Conservation (phyloP, 2,329 filamentous ascomycete genomes). For the Macrophomina phaseolina region DNA sequence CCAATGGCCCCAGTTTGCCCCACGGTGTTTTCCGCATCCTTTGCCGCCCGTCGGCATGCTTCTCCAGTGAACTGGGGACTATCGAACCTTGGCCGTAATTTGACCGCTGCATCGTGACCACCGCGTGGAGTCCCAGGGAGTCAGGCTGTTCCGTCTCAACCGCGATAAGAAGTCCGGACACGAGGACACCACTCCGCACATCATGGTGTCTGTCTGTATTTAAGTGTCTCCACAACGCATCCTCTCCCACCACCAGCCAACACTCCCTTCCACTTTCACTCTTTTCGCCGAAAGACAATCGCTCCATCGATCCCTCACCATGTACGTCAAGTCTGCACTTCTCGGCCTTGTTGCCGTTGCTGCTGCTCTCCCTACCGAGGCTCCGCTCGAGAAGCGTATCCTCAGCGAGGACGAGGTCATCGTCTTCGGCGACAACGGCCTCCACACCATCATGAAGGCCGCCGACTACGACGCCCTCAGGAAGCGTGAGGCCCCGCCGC, state of each 20-base stretch:
- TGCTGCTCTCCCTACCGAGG: constrained; percentile 1
- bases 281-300: background rate
- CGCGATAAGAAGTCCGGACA: background rate
- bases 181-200: background rate
- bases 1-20: background rate
- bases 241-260: background rate
- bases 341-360: constrained; percentile 6
- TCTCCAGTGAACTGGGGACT: background rate
- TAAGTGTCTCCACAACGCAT: background rate
- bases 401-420: constrained; percentile 18
- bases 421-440: background rate
- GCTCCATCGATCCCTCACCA: background rate
- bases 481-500: background rate
- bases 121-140: background rate
- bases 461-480: constrained; percentile 3
- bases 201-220: background rate
- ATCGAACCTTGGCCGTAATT: background rate
- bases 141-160: background rate
- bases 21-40: background rate
- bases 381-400: background rate
- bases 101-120: constrained; percentile 8
- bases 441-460: constrained; percentile 5
- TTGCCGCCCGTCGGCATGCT: background rate
- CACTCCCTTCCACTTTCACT: background rate
- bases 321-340: constrained; percentile 7